phyloP scores from a whole-genome alignment of 306 rosid genomes.

The Datisca glomerata region DNA sequence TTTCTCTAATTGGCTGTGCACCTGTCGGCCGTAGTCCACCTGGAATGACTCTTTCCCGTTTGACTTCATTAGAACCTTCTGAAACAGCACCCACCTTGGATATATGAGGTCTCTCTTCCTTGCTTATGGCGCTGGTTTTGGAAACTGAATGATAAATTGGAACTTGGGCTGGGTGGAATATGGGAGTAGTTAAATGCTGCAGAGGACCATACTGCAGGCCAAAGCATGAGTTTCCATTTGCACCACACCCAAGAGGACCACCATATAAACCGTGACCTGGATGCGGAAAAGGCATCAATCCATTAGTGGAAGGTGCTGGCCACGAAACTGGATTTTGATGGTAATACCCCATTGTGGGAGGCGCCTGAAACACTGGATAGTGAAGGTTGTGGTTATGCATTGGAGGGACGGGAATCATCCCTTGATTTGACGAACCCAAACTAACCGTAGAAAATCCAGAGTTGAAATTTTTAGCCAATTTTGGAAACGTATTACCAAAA shows the following conservation, averaged over 20 bases:
- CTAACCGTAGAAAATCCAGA: conserved; percentile 36
- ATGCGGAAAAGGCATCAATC: conserved; percentile 55
- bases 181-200: conserved; percentile 54
- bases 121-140: conserved; percentile 27
- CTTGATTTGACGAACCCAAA: conserved; percentile 54
- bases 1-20: conserved; percentile 26
- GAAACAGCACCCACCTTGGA: conserved; percentile 31
- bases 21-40: conserved; percentile 28
- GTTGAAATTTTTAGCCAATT: conserved; percentile 28
- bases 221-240: conserved; percentile 59
- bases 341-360: conserved; percentile 68
- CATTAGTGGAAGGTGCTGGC: conserved; percentile 61
- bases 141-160: conserved; percentile 65
- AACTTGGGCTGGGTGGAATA: conserved; percentile 41
- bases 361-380: conserved; percentile 61
- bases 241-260: conserved; percentile 70
- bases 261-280: conserved; percentile 62
- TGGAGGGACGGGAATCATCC: conserved; percentile 34
- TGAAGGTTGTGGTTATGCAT: conserved; percentile 50
- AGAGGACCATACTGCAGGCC: conserved; percentile 76
- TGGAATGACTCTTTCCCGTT: conserved; percentile 27
- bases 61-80: conserved; percentile 31
- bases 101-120: conserved; percentile 31
- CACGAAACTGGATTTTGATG: conserved; percentile 85
- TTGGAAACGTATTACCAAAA: conserved; percentile 21